Percentiles rank a stretch among this genome's conserved stretches.
Conservation (phyloP, 345 rosid genomes). For the Lagerstroemia speciosa region DNA sequence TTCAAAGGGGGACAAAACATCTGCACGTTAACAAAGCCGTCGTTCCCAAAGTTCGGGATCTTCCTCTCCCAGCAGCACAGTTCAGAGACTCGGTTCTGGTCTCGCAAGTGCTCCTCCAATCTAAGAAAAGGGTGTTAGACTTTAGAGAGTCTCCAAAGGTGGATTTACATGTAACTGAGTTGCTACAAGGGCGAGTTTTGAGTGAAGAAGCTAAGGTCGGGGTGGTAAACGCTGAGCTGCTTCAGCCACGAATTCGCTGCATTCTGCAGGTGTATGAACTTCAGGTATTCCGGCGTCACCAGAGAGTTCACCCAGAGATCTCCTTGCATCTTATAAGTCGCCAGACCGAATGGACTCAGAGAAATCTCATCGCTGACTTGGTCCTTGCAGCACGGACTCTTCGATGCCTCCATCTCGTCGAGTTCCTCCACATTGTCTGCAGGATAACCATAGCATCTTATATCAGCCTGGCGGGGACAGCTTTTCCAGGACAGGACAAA, state of each 20-base stretch:
- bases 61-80: not conserved
- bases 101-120: not conserved
- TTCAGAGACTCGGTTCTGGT: not conserved
- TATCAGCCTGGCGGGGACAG: not conserved
- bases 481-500: not conserved
- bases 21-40: too few species aligned
- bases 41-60: too few species aligned
- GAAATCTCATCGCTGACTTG: conserved; percentile 15
- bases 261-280: conserved; percentile 27
- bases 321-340: conserved; percentile 60
- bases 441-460: not conserved
- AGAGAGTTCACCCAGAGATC: conserved; percentile 45
- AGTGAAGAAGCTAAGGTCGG: conserved; percentile 47
- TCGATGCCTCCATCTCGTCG: not conserved
- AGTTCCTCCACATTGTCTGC: conserved; percentile 1
- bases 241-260: conserved; percentile 84
- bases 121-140: not conserved
- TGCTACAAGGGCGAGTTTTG: conserved; percentile 18
- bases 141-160: not conserved
- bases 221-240: conserved; percentile 59
- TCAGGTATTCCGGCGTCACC: conserved; percentile 29
- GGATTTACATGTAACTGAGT: not conserved
- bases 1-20: too few species aligned
- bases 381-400: not conserved
- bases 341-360: conserved; percentile 61